These are phyloP conservation scores for Liquidambar formosana DNA, from an alignment of 164 flowering plant species.

Conservation along the genomic window DNA sequence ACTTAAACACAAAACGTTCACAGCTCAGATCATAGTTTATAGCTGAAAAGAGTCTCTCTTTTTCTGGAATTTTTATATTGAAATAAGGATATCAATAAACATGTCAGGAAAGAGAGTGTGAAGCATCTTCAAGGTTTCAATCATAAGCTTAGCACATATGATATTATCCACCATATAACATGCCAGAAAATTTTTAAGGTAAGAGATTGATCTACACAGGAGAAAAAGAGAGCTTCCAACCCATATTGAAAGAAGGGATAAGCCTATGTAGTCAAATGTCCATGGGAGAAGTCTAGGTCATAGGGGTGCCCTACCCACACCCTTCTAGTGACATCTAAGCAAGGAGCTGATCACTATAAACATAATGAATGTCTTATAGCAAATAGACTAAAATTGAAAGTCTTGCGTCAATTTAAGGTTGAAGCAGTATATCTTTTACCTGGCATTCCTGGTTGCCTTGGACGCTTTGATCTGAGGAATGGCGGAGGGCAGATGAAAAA, in stretches of 20 bases:
- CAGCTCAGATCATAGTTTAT: neutral
- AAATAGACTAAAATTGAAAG: neutral
- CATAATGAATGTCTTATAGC: too few species aligned
- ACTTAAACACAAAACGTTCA: neutral
- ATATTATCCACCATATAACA: neutral
- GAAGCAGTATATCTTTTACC: constrained; percentile 35
- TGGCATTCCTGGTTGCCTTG: constrained; percentile 90
- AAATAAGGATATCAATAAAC: neutral
- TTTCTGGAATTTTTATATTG: neutral
- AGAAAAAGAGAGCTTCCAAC: neutral
- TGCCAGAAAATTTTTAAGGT: neutral
- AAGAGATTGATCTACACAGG: neutral
- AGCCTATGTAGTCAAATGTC: neutral
- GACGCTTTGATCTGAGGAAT: constrained; percentile 87
- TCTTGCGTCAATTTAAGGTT: neutral
- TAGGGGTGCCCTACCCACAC: neutral
- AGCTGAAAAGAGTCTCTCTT: neutral
- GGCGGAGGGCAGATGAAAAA: constrained; percentile 95
- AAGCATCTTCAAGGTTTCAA: neutral
- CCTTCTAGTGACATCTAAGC: neutral
- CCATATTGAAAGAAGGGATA: neutral
- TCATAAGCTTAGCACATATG: neutral
- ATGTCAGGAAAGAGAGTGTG: neutral
- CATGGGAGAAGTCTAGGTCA: neutral
- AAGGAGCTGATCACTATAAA: neutral